Evolutionary conservation across 352 stramenopile genomes (phyloP).

Genomic region (Phytopythium helicoides): DNA sequence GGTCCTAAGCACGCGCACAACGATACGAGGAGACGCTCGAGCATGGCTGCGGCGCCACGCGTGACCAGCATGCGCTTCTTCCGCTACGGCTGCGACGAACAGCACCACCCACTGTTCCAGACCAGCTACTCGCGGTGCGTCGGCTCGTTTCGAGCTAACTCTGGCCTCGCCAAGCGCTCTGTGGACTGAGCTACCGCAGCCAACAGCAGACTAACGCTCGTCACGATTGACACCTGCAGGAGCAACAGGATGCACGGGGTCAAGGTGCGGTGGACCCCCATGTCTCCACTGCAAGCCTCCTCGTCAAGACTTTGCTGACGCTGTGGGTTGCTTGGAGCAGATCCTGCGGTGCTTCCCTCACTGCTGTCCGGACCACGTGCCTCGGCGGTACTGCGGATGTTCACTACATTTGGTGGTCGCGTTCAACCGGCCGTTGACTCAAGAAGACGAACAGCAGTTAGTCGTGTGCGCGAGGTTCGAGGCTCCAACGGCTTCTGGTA

Average conservation of each 20-base stretch:
- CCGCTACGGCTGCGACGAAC: slow-evolving; percentile 21
- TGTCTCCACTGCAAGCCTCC: too few species aligned
- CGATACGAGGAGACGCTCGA: too few species aligned
- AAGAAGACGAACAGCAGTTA: slow-evolving; percentile 12
- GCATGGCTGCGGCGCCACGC: too few species aligned
- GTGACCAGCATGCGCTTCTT: too few species aligned
- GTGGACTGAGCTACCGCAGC: too few species aligned
- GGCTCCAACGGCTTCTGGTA: slow-evolving; percentile 15
- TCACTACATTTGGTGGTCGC: slow-evolving; percentile 32
- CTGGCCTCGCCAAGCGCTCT: too few species aligned
- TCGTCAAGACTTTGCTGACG: too few species aligned
- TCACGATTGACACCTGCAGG: too few species aligned
- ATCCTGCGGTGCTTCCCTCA: slow-evolving; percentile 46
- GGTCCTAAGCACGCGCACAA: too few species aligned
- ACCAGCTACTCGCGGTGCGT: slow-evolving; percentile 23
- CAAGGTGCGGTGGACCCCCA: slow-evolving; percentile 13
- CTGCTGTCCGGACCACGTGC: slow-evolving; percentile 37
- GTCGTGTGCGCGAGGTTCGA: slow-evolving; percentile 45
- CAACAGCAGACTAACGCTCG: too few species aligned
- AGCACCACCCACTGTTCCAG: slow-evolving; percentile 30
- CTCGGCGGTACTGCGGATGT: slow-evolving; percentile 43
- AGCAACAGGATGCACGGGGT: slow-evolving; percentile 20
- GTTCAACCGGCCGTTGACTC: slow-evolving; percentile 11
- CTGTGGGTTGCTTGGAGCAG: too few species aligned
- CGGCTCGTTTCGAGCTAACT: too few species aligned